Evolutionary conservation across 202 grass and related monocot species (phyloP), one percentile per base, ranked within the genome.

Genomic region (Panicum hallii): DNA sequence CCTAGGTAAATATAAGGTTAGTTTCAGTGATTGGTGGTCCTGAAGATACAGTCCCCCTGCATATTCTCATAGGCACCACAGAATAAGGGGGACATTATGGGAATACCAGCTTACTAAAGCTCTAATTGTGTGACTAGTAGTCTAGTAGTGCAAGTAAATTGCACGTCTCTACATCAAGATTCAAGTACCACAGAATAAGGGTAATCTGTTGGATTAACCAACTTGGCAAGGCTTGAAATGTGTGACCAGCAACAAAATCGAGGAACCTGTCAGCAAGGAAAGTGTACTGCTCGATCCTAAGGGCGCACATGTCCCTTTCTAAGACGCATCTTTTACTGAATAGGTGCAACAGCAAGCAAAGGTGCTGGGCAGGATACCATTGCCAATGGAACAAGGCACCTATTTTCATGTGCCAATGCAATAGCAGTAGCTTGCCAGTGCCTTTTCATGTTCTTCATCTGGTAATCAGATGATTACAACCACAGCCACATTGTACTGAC

Each of bases 201-300:
- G 55, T 28, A 76, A 15, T 7, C 12, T 41, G 19, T 48, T 14
- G 5, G 55, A 82, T 72, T 58, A 86, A 77, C 83, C 19, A 89
- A 86, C 45, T 73, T 67, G 48, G 32, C 22, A 11, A 85, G 54
- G 82, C 32, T 82, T 75, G 38, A 90, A 78, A 73, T 90, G 88
- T 73, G 88, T 86, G 83, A 90, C 65, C 42, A 86, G 55, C 40
- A 86, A 86, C 34, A 86, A 71, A 42, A 71, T 48, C 3, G 7
- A 15, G 53, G 36, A 30, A 32, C 14, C 42, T 45, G 48, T 60
- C 61, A 17, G 68, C 47, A 41, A 90, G 57, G 55, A 78, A 72
- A 82, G 67, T n/a, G 49, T 53, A 46, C 7, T 46, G 58, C 23
- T 41, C 26, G 23, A 28, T 56, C 34, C 55, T 52, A 49, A 15